Evolutionary conservation across 192 early-diverging fungal species (phyloP).

Genomic region (Paraglomus brasilianum): DNA sequence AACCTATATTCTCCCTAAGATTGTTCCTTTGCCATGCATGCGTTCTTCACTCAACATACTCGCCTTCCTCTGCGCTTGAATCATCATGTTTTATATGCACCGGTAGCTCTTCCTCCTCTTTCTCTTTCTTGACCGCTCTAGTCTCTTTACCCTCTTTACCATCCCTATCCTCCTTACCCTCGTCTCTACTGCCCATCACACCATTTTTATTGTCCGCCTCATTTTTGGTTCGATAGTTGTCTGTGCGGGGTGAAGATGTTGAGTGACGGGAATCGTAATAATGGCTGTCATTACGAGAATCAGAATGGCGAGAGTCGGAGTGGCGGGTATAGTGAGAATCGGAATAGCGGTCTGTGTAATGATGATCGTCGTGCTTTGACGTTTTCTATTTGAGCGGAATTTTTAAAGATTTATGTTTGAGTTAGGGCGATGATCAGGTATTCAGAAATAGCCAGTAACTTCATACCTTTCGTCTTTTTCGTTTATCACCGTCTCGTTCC

Average conservation of each 20-base stretch:
- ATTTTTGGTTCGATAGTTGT: not conserved
- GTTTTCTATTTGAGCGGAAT: not conserved
- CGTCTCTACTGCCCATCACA: not conserved
- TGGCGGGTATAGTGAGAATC: slow-evolving; percentile 12
- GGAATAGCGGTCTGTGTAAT: not conserved
- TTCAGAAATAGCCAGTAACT: not conserved
- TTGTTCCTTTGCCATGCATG: too few relatives aligned
- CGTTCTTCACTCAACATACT: slow-evolving; percentile 25
- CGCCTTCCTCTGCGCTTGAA: slow-evolving; percentile 33
- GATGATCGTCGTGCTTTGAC: not conserved
- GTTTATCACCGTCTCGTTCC: slow-evolving; percentile 34
- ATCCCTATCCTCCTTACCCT: too few relatives aligned
- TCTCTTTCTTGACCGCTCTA: not conserved
- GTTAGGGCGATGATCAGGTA: not conserved
- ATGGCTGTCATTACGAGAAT: not conserved
- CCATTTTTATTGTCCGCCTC: slow-evolving; percentile 4
- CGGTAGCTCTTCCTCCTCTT: not conserved
- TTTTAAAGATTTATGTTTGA: not conserved
- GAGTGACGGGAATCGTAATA: not conserved
- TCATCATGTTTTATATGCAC: slow-evolving; percentile 26
- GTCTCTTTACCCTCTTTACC: not conserved
- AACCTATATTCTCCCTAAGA: too few relatives aligned
- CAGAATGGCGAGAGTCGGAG: slow-evolving; percentile 7
- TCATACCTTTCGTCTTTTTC: slow-evolving; percentile 37
- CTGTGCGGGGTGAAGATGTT: not conserved